These are phyloP conservation scores for Fusarium aywerte DNA, from an alignment of 2,329 filamentous ascomycete genomes.

Conservation along the genomic window DNA sequence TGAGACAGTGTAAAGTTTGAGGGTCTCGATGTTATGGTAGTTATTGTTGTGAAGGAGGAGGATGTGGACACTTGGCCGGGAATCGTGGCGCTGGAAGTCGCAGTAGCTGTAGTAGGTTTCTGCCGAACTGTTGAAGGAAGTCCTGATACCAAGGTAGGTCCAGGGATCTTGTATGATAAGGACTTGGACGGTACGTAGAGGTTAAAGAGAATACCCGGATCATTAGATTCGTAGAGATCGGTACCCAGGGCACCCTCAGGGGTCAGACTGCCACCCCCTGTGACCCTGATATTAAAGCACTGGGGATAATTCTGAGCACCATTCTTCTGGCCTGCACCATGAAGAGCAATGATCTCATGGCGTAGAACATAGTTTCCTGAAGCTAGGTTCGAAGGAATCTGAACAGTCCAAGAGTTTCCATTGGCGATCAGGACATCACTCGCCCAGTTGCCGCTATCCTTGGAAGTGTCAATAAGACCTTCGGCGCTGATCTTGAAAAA, in stretches of 20 bases:
- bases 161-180: conserved; percentile 44
- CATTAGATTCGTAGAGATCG: conserved; percentile 45
- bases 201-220: conserved; percentile 51
- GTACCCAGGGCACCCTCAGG: conserved; percentile 49
- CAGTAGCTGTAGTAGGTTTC: conserved; percentile 2
- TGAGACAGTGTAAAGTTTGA: conserved; percentile 2
- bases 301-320: conserved; percentile 64
- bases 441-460: conserved; percentile 53
- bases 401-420: conserved; percentile 49
- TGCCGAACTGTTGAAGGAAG: conserved; percentile 36
- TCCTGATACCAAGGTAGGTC: conserved; percentile 42
- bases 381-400: conserved; percentile 49
- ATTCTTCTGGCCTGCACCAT: conserved; percentile 54
- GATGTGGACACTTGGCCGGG: conserved; percentile 16
- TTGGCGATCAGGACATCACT: conserved; percentile 56
- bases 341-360: conserved; percentile 65
- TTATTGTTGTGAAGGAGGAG: neutral
- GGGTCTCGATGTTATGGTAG: neutral
- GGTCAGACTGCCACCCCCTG: conserved; percentile 52
- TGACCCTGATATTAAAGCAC: conserved; percentile 61
- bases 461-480: conserved; percentile 62
- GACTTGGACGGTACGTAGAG: conserved; percentile 43
- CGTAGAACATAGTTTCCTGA: conserved; percentile 60
- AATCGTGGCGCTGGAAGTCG: conserved; percentile 37
- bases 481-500: conserved; percentile 72